Percentiles rank a stretch among this genome's conserved stretches.
These are phyloP conservation scores for Colletotrichum echinochloae DNA, from an alignment of 2,329 filamentous ascomycete species.

Conservation along the genomic window DNA sequence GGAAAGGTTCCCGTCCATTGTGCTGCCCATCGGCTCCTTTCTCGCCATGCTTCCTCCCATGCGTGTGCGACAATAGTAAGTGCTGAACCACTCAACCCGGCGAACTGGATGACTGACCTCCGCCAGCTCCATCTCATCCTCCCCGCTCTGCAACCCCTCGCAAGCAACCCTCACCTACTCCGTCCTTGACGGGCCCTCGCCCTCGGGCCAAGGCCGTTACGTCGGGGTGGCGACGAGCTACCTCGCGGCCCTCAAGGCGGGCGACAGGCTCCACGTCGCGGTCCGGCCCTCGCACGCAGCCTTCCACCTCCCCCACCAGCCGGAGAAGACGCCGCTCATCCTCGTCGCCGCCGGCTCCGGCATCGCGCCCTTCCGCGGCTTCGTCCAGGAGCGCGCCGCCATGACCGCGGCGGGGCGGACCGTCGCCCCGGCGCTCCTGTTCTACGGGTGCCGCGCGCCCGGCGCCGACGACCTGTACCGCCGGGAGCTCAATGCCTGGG, in stretches of 20 bases:
- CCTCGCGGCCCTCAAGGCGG: constrained; percentile 61
- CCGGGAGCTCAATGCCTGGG: constrained; percentile 59
- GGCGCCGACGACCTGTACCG: constrained; percentile 60
- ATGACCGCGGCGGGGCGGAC: constrained; percentile 58
- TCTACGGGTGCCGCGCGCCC: constrained; percentile 60
- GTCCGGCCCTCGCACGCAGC: constrained; percentile 54
- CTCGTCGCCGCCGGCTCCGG: constrained; percentile 57
- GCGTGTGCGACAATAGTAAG: constrained; percentile 53
- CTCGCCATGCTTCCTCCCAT: constrained; percentile 75
- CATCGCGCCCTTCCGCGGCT: constrained; percentile 47
- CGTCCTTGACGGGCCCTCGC: constrained; percentile 65
- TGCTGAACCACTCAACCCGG: fast-evolving
- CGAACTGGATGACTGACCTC: background rate
- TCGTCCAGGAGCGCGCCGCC: constrained; percentile 46
- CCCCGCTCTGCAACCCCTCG: constrained; percentile 67
- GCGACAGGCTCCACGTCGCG: constrained; percentile 63
- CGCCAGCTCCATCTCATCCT: constrained; percentile 73
- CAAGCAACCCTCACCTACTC: constrained; percentile 72
- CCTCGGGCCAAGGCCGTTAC: constrained; percentile 62
- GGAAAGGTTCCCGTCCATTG: constrained; percentile 64
- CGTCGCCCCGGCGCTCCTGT: constrained; percentile 57
- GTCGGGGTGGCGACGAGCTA: constrained; percentile 73
- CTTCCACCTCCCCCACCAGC: constrained; percentile 57
- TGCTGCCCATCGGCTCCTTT: constrained; percentile 69
- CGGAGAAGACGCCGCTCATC: constrained; percentile 55